Conservation (phyloP, 805 yeast species). For the Brettanomyces sp. region DNA sequence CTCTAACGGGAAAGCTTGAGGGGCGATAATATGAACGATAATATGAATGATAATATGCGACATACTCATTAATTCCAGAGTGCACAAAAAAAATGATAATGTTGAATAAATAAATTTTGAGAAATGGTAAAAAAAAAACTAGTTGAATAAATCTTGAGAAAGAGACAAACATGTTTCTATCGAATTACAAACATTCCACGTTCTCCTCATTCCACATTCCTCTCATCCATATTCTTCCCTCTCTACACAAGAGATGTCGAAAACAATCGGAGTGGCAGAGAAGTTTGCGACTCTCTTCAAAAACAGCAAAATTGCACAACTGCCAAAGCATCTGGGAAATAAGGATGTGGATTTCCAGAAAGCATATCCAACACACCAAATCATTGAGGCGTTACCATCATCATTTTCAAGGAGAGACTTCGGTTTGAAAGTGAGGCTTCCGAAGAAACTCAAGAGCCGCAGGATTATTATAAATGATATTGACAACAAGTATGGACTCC, state of each 20-base stretch:
- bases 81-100: no score
- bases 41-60: no score
- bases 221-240: no score
- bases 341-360: conserved; percentile 17
- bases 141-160: no score
- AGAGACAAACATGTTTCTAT: no score
- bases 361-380: conserved; percentile 58
- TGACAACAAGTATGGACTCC: conserved; percentile 58
- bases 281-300: conserved; percentile 19
- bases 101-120: no score
- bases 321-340: conserved; percentile 22
- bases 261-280: conserved; percentile 15
- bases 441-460: conserved; percentile 48
- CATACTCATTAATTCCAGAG: no score
- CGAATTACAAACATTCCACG: no score
- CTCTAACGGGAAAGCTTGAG: no score
- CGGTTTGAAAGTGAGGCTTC: conserved; percentile 68
- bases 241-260: conserved; percentile 8
- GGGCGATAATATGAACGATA: no score
- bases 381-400: conserved; percentile 59
- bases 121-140: no score
- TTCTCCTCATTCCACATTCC: no score
- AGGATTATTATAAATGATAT: conserved; percentile 56
- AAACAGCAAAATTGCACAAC: conserved; percentile 26
- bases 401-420: conserved; percentile 59